A percentile compares a stretch with the other conserved stretches of the same genome.
Conservation (phyloP, 164 flowering plant genomes). For the Taxillus chinensis region DNA sequence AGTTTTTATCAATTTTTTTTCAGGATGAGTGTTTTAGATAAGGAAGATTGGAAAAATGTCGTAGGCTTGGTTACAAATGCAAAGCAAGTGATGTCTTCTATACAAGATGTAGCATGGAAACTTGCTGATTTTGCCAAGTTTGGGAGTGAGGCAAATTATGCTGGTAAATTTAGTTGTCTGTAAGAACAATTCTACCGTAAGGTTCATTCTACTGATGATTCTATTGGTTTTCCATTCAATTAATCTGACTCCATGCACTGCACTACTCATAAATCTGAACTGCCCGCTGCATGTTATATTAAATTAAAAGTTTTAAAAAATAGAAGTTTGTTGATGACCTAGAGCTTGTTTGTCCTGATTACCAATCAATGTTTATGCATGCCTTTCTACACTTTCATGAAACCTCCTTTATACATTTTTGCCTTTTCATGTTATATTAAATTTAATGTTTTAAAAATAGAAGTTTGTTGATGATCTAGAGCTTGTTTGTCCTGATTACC, state of each 20-base stretch:
- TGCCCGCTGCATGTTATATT: too few relatives aligned
- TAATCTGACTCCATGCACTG: too few relatives aligned
- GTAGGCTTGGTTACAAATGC: constrained; percentile 77
- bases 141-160: constrained; percentile 22
- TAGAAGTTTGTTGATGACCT: too few relatives aligned
- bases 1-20: background rate
- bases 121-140: constrained; percentile 75
- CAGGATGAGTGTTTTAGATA: constrained; percentile 70
- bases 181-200: background rate
- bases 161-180: constrained; percentile 31
- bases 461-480: too few relatives aligned
- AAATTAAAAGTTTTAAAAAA: too few relatives aligned
- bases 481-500: background rate
- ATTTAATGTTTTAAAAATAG: too few relatives aligned
- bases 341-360: background rate
- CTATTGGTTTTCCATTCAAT: too few relatives aligned
- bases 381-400: background rate
- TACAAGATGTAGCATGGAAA: constrained; percentile 78
- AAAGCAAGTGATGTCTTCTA: constrained; percentile 77
- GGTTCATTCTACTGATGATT: background rate
- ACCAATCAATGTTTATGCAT: background rate
- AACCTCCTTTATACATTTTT: too few relatives aligned
- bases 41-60: constrained; percentile 72
- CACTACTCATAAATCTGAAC: too few relatives aligned
- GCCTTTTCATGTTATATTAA: too few relatives aligned